Base-by-base conservation (phyloP, 2,329 filamentous ascomycete species). In the Acephala macrosclerotiorum region DNA sequence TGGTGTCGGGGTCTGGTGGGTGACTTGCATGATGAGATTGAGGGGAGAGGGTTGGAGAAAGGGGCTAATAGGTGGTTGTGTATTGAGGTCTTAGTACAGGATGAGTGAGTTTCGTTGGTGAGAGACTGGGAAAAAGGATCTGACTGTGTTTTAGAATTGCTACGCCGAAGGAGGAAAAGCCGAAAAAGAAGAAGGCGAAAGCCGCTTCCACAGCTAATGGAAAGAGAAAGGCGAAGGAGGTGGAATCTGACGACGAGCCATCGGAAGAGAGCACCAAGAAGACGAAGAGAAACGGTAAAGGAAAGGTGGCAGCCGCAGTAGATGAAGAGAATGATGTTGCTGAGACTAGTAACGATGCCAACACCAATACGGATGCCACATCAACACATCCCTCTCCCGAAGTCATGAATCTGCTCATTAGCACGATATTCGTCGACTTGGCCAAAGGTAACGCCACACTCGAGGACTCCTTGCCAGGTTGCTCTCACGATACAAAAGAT, bases 81-180 rank as follows among this genome's bases (percentile, higher is more conserved):
- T 47, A 47, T 61, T 42, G 60, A 57, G 49, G 55, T 22, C 8
- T 26, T 61, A 36, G 47, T 61, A 35, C 35, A 29, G n/a, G 9
- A 38, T 20, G 60, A 61, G 60, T 61, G 22, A 25, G 45, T 18
- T 20, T 22, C 11, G 49, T 5, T 29, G 4, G 16, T 6, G 4
- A 14, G 8, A 29, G 18, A 6, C 3, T 33, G 11, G 25, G 25
- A 16, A 1, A 18, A 5, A 14, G 18, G 16, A 20, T n/a, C 45
- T 49, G 20, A 49, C 11, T 7, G 26, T 16, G 26, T n/a, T 6
- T 3, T 33, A 22, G 40, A 26, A 14, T 35, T 33, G 29, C 33
- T 25, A n/a, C n/a, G n/a, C n/a, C n/a, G n/a, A n/a, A n/a, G n/a
- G 45, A 49, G 20, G 49, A 29, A 1, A 9, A 26, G 25, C 22